Conservation (phyloP, 2,329 filamentous ascomycete genomes). For the Diplodia corticola region DNA sequence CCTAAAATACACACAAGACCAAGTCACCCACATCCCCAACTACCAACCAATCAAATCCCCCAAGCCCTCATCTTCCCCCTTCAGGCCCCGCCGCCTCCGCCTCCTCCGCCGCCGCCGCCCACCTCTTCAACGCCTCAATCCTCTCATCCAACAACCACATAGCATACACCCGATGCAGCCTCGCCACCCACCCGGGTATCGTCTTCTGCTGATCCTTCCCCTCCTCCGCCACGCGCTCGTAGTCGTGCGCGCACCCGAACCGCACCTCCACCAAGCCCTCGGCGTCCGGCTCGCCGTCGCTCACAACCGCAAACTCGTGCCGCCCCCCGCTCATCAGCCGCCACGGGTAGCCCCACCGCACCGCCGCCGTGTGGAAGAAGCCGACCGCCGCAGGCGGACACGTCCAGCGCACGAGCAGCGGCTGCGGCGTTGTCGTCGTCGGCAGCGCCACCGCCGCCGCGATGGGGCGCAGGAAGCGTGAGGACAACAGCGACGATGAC, state of each 20-base stretch:
- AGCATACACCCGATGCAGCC: conserved; percentile 12
- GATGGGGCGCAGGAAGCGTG: not conserved
- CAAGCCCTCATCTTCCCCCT: no score
- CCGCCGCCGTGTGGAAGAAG: not conserved
- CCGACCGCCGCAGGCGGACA: not conserved
- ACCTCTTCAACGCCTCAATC: not conserved
- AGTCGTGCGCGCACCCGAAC: conserved; percentile 11
- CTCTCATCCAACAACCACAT: conserved; percentile 21
- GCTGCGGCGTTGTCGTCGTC: not conserved
- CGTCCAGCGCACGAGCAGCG: conserved; percentile 11
- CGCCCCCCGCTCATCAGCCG: conserved; percentile 19
- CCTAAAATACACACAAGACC: no score
- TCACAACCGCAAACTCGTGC: conserved; percentile 9
- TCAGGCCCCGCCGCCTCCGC: no score
- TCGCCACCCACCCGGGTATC: conserved; percentile 1
- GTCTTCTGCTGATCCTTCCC: conserved; percentile 15
- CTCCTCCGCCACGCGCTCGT: conserved; percentile 12
- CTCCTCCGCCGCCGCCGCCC: not conserved
- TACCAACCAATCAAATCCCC: no score
- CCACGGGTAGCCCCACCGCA: conserved; percentile 18
- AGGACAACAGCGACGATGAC: not conserved
- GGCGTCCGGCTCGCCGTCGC: not conserved
- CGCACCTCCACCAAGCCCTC: conserved; percentile 18
- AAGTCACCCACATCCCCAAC: no score
- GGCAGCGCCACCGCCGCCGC: not conserved